Conservation (phyloP, 2,329 filamentous ascomycete species). For the Xylaria hypoxylon region DNA sequence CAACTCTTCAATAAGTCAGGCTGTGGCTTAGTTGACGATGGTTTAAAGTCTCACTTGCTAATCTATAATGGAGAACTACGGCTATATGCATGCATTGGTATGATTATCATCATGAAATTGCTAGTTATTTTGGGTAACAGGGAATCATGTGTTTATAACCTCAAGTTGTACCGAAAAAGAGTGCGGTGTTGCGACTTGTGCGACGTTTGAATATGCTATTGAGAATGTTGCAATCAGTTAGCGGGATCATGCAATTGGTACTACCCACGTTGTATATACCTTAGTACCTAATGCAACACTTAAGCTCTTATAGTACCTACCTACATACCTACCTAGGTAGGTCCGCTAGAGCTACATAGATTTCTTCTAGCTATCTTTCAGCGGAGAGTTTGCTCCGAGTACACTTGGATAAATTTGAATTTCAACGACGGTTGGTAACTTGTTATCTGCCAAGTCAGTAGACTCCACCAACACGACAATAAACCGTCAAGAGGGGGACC, state of each 20-base stretch:
- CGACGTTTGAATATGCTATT: neutral
- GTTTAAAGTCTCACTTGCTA: neutral
- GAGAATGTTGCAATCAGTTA: constrained; percentile 9
- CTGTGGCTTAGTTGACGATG: neutral
- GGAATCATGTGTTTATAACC: neutral
- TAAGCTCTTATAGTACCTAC: no score
- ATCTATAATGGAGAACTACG: neutral
- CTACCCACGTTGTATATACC: neutral
- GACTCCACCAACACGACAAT: no score
- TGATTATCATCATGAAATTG: no score
- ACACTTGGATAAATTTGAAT: neutral
- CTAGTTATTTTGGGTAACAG: no score
- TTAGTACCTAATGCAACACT: neutral
- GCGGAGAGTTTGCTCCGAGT: neutral
- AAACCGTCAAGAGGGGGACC: no score
- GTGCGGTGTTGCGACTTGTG: neutral
- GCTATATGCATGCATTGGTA: neutral
- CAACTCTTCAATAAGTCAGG: neutral
- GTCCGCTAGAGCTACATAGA: neutral
- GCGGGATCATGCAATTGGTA: neutral
- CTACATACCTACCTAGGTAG: neutral
- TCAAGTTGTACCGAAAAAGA: neutral
- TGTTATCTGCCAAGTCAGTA: neutral
- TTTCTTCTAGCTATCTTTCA: no score
- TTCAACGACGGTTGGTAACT: neutral